Evolutionary conservation across 2,329 filamentous ascomycete species (phyloP), one percentile per base, ranked within the genome.

Genomic region (Drechslerella coelobrocha): DNA sequence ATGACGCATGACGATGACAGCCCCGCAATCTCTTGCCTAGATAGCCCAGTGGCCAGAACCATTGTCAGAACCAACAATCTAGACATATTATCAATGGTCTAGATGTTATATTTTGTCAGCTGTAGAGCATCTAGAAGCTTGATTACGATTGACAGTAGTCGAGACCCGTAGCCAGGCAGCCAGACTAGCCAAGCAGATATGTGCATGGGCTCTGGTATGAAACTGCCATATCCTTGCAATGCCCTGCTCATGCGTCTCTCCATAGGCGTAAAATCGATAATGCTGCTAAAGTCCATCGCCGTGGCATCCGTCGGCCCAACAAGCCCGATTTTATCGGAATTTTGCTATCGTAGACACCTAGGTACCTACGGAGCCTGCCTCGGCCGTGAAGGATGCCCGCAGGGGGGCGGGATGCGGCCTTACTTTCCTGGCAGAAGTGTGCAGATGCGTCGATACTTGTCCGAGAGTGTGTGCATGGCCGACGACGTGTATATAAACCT

Each of bases 401-500:
- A 31, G 29, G 29, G 29, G 29, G 29, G 29, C 29, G 29, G 29
- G 29, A 31, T 31, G 29, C 29, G 29, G 6, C 29, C 43, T 43
- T 47, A 26, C 50, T 19, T 61, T 55, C 61, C 24, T 29, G 45
- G 56, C 61, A 23, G 34, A 31, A 27, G 48, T 41, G 39, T 23
- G 21, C 19, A 47, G 45, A 51, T 34, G 6, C 9, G 29, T 12
- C 19, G 23, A 34, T 31, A 17, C 26, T 21, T 14, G 34, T 50
- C n/a, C 29, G n/a, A 26, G 27, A 34, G 27, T 39, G 41, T 10
- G 7, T 19, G 43, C 27, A 12, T 31, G 21, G 34, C 27, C 26
- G n/a, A 12, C 26, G 24, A 29, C 19, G 53, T 31, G 34, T 69
- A 69, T 69, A 69, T 61, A 69, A 69, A 34, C 43, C 54, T 45